phyloP scores from a whole-genome alignment of 257 asterid species.

The Craterostigma plantagineum region DNA sequence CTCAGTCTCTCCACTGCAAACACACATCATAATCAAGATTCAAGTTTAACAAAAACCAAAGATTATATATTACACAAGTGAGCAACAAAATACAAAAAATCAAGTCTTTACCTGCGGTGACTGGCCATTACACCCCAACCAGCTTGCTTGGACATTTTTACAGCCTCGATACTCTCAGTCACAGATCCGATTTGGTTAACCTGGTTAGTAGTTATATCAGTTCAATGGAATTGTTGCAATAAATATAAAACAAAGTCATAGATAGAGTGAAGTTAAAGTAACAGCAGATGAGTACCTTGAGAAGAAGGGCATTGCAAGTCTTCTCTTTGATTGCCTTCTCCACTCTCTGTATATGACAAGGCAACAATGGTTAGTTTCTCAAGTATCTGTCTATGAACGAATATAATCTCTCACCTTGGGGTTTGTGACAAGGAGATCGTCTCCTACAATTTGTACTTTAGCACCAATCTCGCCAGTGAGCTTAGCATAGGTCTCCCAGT shows the following conservation, averaged over 20 bases:
- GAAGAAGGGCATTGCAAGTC: constrained; percentile 91
- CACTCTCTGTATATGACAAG: constrained; percentile 41
- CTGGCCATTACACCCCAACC: constrained; percentile 99
- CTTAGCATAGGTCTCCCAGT: constrained; percentile 79
- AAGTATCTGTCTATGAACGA: too few relatives aligned
- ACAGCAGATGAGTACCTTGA: constrained; percentile 70
- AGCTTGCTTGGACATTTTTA: constrained; percentile 80
- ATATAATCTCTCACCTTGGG: constrained; percentile 49
- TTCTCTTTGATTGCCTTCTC: constrained; percentile 89
- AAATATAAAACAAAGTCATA: too few relatives aligned
- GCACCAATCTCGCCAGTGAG: constrained; percentile 55
- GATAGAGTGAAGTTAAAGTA: too few relatives aligned
- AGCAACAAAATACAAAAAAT: neutral
- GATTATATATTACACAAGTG: too few relatives aligned
- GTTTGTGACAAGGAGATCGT: constrained; percentile 86
- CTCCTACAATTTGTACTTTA: constrained; percentile 90
- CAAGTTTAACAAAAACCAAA: too few relatives aligned
- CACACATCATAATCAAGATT: neutral
- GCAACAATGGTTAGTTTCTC: too few relatives aligned
- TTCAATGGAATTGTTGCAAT: neutral
- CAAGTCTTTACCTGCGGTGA: constrained; percentile 59
- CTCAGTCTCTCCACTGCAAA: constrained; percentile 87
- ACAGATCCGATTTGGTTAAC: constrained; percentile 97
- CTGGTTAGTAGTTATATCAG: constrained; percentile 18
- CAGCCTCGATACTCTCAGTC: constrained; percentile 94